Evolutionary conservation across 306 rosid species (phyloP).

Genomic region (Mimosa bimucronata): DNA sequence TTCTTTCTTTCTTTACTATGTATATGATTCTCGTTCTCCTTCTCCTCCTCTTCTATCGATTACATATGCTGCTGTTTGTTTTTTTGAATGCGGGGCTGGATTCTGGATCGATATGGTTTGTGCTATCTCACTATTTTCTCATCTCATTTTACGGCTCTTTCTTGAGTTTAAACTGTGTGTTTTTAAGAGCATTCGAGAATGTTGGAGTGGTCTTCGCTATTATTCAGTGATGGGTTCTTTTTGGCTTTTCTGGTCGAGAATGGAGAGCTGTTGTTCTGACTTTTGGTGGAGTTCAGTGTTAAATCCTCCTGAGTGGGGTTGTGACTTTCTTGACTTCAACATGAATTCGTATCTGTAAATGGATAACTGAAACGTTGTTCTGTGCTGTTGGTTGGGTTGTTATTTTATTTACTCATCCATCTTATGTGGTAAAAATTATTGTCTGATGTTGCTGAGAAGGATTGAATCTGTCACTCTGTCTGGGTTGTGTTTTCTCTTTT

Average conservation of each 20-base stretch:
- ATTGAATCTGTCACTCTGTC: neutral
- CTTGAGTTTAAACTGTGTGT: slow-evolving; percentile 33
- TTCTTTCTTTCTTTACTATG: slow-evolving; percentile 16
- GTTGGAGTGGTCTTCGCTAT: slow-evolving; percentile 24
- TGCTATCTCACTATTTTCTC: slow-evolving; percentile 17
- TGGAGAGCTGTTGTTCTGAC: neutral
- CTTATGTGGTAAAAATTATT: neutral
- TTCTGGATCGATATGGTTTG: slow-evolving; percentile 47
- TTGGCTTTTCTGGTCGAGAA: neutral
- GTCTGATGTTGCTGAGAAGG: neutral
- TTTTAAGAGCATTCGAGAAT: slow-evolving; percentile 20
- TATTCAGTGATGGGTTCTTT: slow-evolving; percentile 23
- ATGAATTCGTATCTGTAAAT: slow-evolving; percentile 35
- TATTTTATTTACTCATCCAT: neutral
- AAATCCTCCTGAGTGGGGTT: slow-evolving; percentile 19
- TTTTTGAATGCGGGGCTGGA: slow-evolving; percentile 43
- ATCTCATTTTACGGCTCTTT: slow-evolving; percentile 14
- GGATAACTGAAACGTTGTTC: slow-evolving; percentile 13
- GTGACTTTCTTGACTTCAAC: slow-evolving; percentile 23
- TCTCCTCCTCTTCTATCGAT: slow-evolving; percentile 25
- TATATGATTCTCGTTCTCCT: neutral
- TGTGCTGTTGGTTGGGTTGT: slow-evolving; percentile 1
- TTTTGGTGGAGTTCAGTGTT: slow-evolving; percentile 38
- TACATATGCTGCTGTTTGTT: slow-evolving; percentile 35
- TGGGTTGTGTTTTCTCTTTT: neutral